These are phyloP conservation scores for Pestalotiopsis sp. DNA, from an alignment of 2,329 filamentous ascomycete species.

Conservation along the genomic window DNA sequence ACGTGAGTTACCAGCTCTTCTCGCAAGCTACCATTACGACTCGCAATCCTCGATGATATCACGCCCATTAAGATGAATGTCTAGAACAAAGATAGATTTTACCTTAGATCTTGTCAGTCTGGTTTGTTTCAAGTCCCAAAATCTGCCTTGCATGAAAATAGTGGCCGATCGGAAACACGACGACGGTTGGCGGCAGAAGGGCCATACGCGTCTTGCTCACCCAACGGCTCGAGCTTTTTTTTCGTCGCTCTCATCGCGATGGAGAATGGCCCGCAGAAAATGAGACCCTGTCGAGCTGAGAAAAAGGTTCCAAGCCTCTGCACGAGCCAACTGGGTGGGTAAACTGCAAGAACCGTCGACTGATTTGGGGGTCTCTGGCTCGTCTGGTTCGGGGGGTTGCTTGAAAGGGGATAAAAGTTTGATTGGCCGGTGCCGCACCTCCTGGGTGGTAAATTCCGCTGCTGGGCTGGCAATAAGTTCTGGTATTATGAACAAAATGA, in stretches of 20 bases:
- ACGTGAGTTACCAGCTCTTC: neutral
- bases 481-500: neutral
- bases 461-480: neutral
- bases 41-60: neutral
- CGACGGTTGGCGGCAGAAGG: neutral
- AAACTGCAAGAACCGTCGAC: neutral
- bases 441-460: neutral
- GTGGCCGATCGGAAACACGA: constrained; percentile 3
- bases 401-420: constrained; percentile 9
- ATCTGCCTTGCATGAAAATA: constrained; percentile 10
- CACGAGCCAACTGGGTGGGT: constrained; percentile 6
- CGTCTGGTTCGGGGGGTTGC: neutral
- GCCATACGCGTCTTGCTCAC: neutral
- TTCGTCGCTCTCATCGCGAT: constrained; percentile 5
- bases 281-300: constrained; percentile 13
- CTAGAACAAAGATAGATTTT: constrained; percentile 1
- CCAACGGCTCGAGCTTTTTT: neutral
- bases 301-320: constrained; percentile 10
- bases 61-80: neutral
- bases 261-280: neutral
- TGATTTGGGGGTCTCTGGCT: neutral
- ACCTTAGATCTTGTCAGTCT: neutral
- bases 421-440: constrained; percentile 3
- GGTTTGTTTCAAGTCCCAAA: constrained; percentile 6
- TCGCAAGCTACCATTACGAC: neutral